Evolutionary conservation across 352 stramenopile species (phyloP).

Genomic region (Hyaloperonospora brassicae): DNA sequence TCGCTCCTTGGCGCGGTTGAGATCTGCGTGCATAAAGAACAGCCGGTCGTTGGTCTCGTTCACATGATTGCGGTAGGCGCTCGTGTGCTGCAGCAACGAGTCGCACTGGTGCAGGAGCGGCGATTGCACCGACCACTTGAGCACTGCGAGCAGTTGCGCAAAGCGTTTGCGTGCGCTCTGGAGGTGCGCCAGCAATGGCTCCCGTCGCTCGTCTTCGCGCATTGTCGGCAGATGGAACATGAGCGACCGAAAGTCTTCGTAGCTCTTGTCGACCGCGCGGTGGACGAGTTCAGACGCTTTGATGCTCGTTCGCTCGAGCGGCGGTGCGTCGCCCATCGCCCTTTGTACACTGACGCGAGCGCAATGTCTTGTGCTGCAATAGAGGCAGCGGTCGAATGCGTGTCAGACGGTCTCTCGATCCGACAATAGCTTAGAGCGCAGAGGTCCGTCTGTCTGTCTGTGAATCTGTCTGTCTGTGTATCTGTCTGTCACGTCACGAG

Average conservation of each 20-base stretch:
- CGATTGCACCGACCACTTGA: constrained; percentile 83
- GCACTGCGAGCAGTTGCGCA: constrained; percentile 63
- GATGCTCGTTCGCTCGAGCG: constrained; percentile 45
- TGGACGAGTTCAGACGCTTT: constrained; percentile 73
- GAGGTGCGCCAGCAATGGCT: constrained; percentile 58
- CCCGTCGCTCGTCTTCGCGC: constrained; percentile 65
- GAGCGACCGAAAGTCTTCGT: constrained; percentile 71
- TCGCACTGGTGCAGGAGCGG: constrained; percentile 71
- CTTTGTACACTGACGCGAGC: too few relatives aligned
- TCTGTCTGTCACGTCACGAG: too few relatives aligned
- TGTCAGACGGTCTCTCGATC: too few relatives aligned
- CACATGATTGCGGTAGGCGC: constrained; percentile 60
- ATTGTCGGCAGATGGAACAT: constrained; percentile 60
- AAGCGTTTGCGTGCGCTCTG: constrained; percentile 60
- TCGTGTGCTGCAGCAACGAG: constrained; percentile 43
- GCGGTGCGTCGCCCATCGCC: constrained; percentile 71
- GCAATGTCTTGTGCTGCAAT: too few relatives aligned
- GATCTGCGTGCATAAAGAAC: constrained; percentile 80
- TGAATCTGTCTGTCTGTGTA: too few relatives aligned
- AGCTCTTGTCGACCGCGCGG: constrained; percentile 73
- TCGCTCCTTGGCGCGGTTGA: constrained; percentile 73
- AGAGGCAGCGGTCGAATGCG: too few relatives aligned
- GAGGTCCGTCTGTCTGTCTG: too few relatives aligned
- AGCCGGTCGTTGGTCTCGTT: constrained; percentile 81
- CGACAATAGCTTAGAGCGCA: too few relatives aligned